Evolutionary conservation across 352 stramenopile genomes (phyloP), one percentile per base, ranked within the genome.

Genomic region (Pilasporangium apinafurcum): DNA sequence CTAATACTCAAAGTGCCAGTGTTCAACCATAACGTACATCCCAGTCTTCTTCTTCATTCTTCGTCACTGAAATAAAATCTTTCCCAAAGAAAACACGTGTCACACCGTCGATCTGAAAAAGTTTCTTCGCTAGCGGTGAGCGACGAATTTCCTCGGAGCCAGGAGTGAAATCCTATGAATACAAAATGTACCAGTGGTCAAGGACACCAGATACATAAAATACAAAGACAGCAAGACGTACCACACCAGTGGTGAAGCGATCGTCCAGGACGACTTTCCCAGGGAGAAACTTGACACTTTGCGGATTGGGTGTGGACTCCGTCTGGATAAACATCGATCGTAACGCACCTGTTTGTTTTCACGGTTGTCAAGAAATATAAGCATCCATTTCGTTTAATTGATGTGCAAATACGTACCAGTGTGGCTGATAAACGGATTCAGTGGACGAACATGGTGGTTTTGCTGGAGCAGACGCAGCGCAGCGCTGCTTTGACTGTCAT

Each of bases 31-130:
- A 5, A 87, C 72, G 48, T 70, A 94, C 83, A 62, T 93, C 74
- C 96, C 96, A 99, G 42, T 95, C 76, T 18, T 93, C 70, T 48
- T 95, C 83, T 17, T 98, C 91, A 38, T 70, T 76, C 66, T 99
- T 99, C 17, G 95, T 99, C 31, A 99, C 76, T 9, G 96, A 98
- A 20, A 99, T 90, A 62, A 99, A 99, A 45, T 99, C 92, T 48
- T 90, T 87, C 40, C 96, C 96, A 37, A 99, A 89, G 64, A 99
- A 99, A 13, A 99, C 91, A 28, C 92, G 90, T 48, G 85, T 93
- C 22, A 99, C 80, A 17, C 95, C 93, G 20, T 98, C 86, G 53
- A 99, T 95, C 47, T 95, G 76, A 55, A 99, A 98, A 13, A 99
- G 64, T 48, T 95, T 79, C 72, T 96, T 97, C 17, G 93, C 95